Percentiles rank a stretch among this genome's conserved stretches.
Evolutionary conservation across 2,329 filamentous ascomycete genomes (phyloP).

Genomic region (Penicillium sp.): DNA sequence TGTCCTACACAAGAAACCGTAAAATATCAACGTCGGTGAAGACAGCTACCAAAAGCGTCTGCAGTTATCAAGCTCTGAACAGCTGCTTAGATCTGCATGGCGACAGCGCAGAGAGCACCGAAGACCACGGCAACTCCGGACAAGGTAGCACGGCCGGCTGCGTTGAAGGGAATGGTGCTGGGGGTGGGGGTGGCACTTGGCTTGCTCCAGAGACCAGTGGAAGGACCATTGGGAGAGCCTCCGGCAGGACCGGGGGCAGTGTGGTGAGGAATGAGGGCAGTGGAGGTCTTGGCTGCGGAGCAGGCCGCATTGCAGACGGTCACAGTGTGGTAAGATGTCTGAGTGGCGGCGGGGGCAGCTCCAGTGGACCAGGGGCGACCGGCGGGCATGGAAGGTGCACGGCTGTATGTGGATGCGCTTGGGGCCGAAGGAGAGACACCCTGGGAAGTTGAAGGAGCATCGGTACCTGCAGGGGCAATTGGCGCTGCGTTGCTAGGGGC

Average conservation of each 20-base stretch:
- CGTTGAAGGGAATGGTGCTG: conserved; percentile 23
- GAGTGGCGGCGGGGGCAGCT: conserved; percentile 1
- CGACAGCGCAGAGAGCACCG: conserved; percentile 22
- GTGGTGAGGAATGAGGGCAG: conserved; percentile 5
- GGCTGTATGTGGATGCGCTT: not conserved
- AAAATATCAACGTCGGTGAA: not conserved
- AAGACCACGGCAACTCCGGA: conserved; percentile 25
- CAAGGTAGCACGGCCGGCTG: conserved; percentile 25
- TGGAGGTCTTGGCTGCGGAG: not conserved
- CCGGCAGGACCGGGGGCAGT: conserved; percentile 10
- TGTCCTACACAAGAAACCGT: conserved; percentile 9
- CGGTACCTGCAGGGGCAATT: not conserved
- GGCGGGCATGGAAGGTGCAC: not conserved
- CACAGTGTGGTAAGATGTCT: conserved; percentile 3
- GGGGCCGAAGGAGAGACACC: not conserved
- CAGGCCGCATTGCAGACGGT: conserved; percentile 6
- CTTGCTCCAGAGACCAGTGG: not conserved
- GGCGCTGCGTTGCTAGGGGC: not conserved
- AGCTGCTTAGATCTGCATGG: conserved; percentile 26
- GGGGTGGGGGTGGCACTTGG: too few species aligned
- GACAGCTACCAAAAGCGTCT: not conserved
- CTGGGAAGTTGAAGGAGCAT: not conserved
- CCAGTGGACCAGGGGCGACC: conserved; percentile 1
- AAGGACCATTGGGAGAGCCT: conserved; percentile 8
- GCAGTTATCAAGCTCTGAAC: not conserved